These are phyloP conservation scores for Fusarium solani-melongenae DNA, from an alignment of 2,329 filamentous ascomycete species.

Conservation along the genomic window DNA sequence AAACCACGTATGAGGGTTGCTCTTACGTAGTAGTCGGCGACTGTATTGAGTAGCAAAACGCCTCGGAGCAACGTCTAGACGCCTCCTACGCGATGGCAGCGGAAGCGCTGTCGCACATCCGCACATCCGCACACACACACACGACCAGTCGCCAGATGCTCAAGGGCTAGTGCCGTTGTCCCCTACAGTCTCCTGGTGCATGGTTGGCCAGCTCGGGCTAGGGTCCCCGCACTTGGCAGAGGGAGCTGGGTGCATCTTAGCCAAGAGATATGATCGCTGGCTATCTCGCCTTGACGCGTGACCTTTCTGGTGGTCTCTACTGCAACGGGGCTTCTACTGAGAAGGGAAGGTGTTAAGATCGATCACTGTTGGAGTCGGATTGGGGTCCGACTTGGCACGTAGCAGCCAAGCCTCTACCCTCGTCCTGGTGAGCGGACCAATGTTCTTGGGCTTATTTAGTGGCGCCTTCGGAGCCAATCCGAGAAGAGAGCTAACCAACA, in stretches of 20 bases:
- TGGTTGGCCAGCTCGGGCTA: slow-evolving; percentile 1
- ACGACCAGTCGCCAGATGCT: background rate
- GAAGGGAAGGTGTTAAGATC: slow-evolving; percentile 38
- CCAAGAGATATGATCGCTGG: slow-evolving; percentile 10
- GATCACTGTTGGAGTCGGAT: slow-evolving; percentile 17
- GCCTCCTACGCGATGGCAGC: slow-evolving; percentile 1
- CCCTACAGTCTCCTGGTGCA: background rate
- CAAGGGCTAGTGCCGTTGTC: background rate
- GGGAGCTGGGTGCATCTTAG: background rate
- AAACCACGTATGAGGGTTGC: background rate
- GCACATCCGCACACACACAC: background rate
- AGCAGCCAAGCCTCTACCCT: background rate
- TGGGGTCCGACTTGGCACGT: slow-evolving; percentile 26
- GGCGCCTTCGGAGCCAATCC: slow-evolving; percentile 13
- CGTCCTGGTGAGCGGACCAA: background rate
- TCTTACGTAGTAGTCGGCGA: background rate
- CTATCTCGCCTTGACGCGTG: slow-evolving; percentile 37
- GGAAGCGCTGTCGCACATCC: background rate
- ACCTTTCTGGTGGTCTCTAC: slow-evolving; percentile 9
- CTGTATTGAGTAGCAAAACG: background rate
- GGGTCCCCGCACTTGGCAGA: slow-evolving; percentile 33
- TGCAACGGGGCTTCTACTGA: slow-evolving; percentile 27
- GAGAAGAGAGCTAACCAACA: slow-evolving; percentile 13
- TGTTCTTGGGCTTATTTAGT: slow-evolving; percentile 8
- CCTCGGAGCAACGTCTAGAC: background rate